phyloP scores from a whole-genome alignment of 192 early-diverging fungal species.

The Umbelopsis vinacea region DNA sequence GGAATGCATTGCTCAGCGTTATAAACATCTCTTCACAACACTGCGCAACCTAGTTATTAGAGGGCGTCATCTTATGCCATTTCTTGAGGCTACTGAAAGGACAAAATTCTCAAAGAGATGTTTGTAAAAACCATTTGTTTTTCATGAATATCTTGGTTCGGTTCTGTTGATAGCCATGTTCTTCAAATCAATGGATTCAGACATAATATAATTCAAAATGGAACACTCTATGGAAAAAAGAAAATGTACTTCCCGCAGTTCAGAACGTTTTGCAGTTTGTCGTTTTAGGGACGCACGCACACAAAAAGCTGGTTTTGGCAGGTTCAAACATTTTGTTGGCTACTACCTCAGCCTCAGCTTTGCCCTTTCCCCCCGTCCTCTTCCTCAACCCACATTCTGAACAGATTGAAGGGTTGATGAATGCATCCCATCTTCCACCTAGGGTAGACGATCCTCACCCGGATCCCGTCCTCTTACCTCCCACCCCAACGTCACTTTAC shows the following conservation, averaged over 20 bases:
- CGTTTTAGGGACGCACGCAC: not conserved
- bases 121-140: no score
- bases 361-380: not conserved
- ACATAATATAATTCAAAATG: no score
- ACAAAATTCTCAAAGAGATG: no score
- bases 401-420: constrained; percentile 20
- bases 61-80: no score
- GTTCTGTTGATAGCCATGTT: no score
- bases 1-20: no score
- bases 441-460: not conserved
- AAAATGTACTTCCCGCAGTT: not conserved
- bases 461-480: not conserved
- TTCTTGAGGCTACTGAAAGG: no score
- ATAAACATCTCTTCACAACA: no score
- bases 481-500: constrained; percentile 14
- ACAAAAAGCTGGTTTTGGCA: not conserved
- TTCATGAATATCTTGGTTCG: no score
- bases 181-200: no score
- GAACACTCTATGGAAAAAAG: no score
- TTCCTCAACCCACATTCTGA: not conserved
- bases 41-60: no score
- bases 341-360: constrained; percentile 2
- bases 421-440: not conserved
- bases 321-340: not conserved
- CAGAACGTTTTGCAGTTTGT: not conserved